A percentile compares a stretch with the other conserved stretches of the same genome.
These are phyloP conservation scores for Yamadazyma triangularis DNA, from an alignment of 1,139 yeast genomes.

Conservation along the genomic window DNA sequence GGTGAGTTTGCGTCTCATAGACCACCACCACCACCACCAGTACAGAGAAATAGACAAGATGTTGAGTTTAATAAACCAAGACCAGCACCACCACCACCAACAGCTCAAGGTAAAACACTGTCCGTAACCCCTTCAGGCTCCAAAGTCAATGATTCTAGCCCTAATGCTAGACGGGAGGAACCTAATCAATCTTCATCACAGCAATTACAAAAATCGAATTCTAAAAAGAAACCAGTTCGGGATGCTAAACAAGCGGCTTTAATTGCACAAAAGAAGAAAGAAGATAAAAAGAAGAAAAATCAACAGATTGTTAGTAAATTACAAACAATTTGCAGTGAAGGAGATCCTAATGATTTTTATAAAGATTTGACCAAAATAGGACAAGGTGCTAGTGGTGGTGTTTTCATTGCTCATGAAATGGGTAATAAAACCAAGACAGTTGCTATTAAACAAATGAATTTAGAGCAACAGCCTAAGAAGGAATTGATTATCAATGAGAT, in stretches of 20 bases:
- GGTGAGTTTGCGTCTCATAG: conserved; percentile 27
- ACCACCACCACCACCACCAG: conserved; percentile 34
- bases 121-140: too few species aligned
- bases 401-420: conserved; percentile 77
- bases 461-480: conserved; percentile 91
- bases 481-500: conserved; percentile 93
- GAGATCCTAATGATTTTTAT: conserved; percentile 79
- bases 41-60: conserved; percentile 14
- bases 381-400: conserved; percentile 98
- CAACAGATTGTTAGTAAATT: conserved; percentile 68
- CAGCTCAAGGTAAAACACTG: too few species aligned
- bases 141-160: too few species aligned
- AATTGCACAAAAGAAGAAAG: conserved; percentile 65
- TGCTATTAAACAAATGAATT: conserved; percentile 93
- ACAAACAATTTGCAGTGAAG: conserved; percentile 74
- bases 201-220: too few species aligned
- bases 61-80: conserved; percentile 7
- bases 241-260: conserved; percentile 56
- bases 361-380: conserved; percentile 78
- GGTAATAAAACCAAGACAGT: conserved; percentile 58
- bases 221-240: conserved; percentile 38
- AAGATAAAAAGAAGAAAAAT: conserved; percentile 64
- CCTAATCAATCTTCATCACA: too few species aligned
- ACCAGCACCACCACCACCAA: conserved; percentile 22
- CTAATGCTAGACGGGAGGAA: too few species aligned